phyloP scores from a whole-genome alignment of 169 alveolate genomes.

The Blepharisma undulans region DNA sequence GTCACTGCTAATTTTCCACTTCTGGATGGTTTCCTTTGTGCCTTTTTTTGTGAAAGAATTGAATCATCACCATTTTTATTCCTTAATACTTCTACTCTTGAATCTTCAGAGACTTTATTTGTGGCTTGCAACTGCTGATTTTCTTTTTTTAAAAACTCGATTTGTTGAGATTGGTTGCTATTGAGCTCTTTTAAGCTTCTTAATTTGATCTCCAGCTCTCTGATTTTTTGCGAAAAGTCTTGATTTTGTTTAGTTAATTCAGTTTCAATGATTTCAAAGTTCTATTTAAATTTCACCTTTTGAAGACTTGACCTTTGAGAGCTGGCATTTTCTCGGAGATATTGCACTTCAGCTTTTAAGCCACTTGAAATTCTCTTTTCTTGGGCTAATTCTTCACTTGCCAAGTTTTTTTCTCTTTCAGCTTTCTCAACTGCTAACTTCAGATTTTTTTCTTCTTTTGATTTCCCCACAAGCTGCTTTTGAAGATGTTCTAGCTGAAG shows the following conservation, averaged over 20 bases:
- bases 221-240: not conserved
- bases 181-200: slow-evolving; percentile 20
- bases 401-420: slow-evolving; percentile 16
- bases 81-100: not conserved
- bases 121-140: not conserved
- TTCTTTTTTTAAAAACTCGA: slow-evolving; percentile 24
- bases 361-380: slow-evolving; percentile 2
- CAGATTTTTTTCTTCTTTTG: not conserved
- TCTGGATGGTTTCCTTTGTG: not conserved
- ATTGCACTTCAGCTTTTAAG: slow-evolving; percentile 22
- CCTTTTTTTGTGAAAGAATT: not conserved
- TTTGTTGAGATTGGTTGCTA: slow-evolving; percentile 3
- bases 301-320: slow-evolving; percentile 11
- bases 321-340: not conserved
- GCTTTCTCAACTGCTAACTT: not conserved
- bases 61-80: not conserved
- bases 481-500: not conserved
- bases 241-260: not conserved
- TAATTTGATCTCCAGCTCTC: not conserved
- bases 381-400: slow-evolving; percentile 3
- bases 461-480: not conserved
- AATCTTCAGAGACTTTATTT: not conserved
- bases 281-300: not conserved
- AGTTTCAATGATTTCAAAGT: not conserved
- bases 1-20: not conserved